Base-by-base conservation (phyloP, 345 rosid genomes). In the Eucalyptus curtisii region DNA sequence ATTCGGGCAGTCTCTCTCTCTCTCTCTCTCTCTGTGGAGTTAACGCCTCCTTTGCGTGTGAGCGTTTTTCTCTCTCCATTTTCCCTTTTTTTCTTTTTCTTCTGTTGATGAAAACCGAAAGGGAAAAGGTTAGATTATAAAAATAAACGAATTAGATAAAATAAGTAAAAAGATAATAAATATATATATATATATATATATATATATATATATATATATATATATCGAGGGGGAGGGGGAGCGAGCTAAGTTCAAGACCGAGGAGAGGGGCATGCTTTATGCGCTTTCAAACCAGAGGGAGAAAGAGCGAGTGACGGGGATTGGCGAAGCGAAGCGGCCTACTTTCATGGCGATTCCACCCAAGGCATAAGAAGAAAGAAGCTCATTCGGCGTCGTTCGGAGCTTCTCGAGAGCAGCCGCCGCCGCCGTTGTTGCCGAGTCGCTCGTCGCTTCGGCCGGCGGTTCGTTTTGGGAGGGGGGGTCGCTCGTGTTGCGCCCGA, bases 171-270 rank as follows among this genome's bases (percentile, higher is more conserved):
- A 59, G n/a, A 59, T 4, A 27, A 59, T 59, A 59, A 27, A 37
- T 37, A 37, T 37, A 37, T 3, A 33, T 68, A 20, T 71, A 37
- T 37, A 37, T 19, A 37, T 19, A 37, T 37, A 37, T 37, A 37
- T 3, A 33, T 68, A 20, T 71, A 37, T 37, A 37, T 19, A 37
- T 37, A 37, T 37, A 37, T 3, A 33, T 68, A 20, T 71, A 37
- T 37, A 37, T 19, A 37, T 19, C 44, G 40, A 42, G 11, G 1
- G 0, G 0, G 1, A 37, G 9, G 61, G 81, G 45, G 8, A 19
- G 45, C 15, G 47, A 37, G 47, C 4, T 76, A 37, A 76, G 82
- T 76, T 76, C 20, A 76, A 37, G 27, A 20, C 82, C 82, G 47
- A 37, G 82, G 57, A 3, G 25, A 10, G 7, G 55, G 57, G 82